These are phyloP conservation scores for Globisporangium alternatum DNA, from an alignment of 352 stramenopile species.

Conservation along the genomic window DNA sequence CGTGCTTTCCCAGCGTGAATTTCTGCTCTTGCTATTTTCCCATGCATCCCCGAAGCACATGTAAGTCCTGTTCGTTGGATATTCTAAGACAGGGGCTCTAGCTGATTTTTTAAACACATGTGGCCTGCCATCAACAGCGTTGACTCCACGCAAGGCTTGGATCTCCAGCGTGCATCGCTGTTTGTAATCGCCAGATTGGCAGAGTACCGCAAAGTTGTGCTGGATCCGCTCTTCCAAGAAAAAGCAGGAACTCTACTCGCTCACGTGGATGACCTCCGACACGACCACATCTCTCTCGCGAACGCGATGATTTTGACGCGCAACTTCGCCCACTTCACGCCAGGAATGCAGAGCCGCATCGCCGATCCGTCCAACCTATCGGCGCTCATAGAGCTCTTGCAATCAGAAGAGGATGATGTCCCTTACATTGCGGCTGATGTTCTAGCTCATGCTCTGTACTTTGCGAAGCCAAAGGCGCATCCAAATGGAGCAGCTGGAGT, in stretches of 20 bases:
- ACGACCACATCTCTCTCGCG: slow-evolving; percentile 15
- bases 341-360: slow-evolving; percentile 23
- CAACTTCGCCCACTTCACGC: slow-evolving; percentile 25
- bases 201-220: slow-evolving; percentile 24
- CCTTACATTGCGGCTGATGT: slow-evolving; percentile 11
- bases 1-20: slow-evolving; percentile 8
- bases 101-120: not conserved
- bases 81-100: not conserved
- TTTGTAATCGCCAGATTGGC: slow-evolving; percentile 30
- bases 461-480: slow-evolving; percentile 7
- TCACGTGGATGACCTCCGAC: not conserved
- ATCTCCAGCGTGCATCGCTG: slow-evolving; percentile 25
- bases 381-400: slow-evolving; percentile 8
- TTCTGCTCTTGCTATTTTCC: slow-evolving; percentile 14
- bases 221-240: slow-evolving; percentile 30
- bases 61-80: not conserved
- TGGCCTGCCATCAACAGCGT: not conserved
- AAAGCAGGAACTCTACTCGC: slow-evolving; percentile 22
- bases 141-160: not conserved
- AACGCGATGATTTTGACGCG: slow-evolving; percentile 29
- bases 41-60: not conserved
- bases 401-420: not conserved
- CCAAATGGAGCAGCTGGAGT: not conserved
- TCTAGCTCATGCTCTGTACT: slow-evolving; percentile 15
- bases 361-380: slow-evolving; percentile 18